Percentiles rank a stretch among this genome's conserved stretches.
phyloP scores from a whole-genome alignment of 108 stramenopile species.

The Schizochytrium sp. region DNA sequence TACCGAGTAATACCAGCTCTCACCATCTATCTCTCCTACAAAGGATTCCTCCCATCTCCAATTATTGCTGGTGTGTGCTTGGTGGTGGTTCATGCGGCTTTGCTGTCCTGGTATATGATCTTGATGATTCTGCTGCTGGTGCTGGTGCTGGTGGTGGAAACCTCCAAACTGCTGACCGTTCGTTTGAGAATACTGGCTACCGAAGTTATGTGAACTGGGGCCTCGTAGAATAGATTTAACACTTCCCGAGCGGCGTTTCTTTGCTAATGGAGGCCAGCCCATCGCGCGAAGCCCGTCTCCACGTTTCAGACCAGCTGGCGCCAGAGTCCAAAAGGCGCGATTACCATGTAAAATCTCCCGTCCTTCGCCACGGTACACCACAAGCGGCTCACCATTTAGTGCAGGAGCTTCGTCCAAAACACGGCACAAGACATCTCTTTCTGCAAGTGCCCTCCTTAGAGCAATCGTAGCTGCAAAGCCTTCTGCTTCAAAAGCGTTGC shows the following conservation, averaged over 20 bases:
- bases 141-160: no score
- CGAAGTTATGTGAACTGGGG: no score
- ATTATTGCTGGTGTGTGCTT: no score
- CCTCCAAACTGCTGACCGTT: no score
- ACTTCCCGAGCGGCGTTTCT: neutral
- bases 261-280: neutral
- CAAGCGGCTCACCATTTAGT: neutral
- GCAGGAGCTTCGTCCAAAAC: neutral
- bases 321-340: slow-evolving; percentile 20
- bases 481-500: no score
- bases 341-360: neutral
- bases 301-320: neutral
- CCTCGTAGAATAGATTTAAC: no score
- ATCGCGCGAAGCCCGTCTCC: neutral
- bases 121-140: neutral
- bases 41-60: neutral
- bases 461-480: neutral
- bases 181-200: no score
- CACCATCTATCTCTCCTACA: neutral
- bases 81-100: no score
- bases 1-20: neutral
- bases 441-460: neutral
- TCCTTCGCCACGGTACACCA: neutral
- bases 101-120: no score
- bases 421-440: neutral